Evolutionary conservation across 2,329 filamentous ascomycete genomes (phyloP).

Genomic region (Aspergillus ustus): DNA sequence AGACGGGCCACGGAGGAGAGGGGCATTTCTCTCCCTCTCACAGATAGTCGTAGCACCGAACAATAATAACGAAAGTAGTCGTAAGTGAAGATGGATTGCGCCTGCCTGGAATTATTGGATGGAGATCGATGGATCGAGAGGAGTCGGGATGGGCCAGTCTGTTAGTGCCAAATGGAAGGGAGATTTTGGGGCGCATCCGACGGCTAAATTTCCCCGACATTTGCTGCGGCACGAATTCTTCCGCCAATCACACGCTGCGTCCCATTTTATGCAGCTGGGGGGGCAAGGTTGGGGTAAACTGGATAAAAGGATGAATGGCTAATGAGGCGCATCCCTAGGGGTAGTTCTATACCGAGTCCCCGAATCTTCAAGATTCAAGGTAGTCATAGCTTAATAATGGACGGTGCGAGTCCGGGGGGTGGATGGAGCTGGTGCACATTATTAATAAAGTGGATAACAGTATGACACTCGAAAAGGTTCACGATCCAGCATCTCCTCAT

Average conservation of each 20-base stretch:
- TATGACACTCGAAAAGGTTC: neutral
- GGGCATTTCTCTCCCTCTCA: conserved; percentile 9
- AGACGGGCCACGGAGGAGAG: conserved; percentile 2
- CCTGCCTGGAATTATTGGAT: neutral
- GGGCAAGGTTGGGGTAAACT: neutral
- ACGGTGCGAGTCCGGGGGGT: neutral
- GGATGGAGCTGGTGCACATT: neutral
- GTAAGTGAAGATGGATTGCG: neutral
- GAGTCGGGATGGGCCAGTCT: neutral
- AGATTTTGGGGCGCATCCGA: conserved; percentile 16
- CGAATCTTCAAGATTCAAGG: neutral
- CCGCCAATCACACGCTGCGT: conserved; percentile 35
- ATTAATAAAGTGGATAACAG: neutral
- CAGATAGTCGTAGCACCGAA: neutral
- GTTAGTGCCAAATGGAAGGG: conserved; percentile 14
- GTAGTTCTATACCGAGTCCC: neutral
- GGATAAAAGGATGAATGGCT: neutral
- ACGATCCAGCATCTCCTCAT: neutral
- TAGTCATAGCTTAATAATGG: neutral
- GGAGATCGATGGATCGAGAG: conserved; percentile 15
- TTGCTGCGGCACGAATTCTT: conserved; percentile 34
- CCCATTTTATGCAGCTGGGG: neutral
- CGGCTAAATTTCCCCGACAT: conserved; percentile 31
- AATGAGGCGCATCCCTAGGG: neutral
- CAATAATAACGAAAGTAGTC: too few relatives aligned